A percentile compares a stretch with the other conserved stretches of the same genome.
Evolutionary conservation across 352 stramenopile genomes (phyloP).

Genomic region (Thalassiosira sp.): DNA sequence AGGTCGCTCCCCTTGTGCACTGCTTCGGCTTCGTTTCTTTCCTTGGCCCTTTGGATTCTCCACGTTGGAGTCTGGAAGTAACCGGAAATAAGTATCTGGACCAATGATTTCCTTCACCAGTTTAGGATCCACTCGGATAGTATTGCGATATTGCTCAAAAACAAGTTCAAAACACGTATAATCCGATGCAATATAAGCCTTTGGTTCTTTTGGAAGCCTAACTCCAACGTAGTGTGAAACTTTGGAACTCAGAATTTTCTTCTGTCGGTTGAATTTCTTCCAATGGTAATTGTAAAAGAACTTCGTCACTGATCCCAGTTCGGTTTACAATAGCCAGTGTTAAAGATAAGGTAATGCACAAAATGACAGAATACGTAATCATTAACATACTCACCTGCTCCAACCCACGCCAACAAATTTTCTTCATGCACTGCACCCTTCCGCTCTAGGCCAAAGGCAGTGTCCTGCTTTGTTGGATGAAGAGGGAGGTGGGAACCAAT

Average conservation of each 20-base stretch:
- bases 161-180: slow-evolving; percentile 1
- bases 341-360: not conserved
- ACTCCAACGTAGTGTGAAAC: not conserved
- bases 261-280: slow-evolving; percentile 4
- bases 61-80: not conserved
- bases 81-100: slow-evolving; percentile 6
- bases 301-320: slow-evolving; percentile 3
- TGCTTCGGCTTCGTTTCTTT: slow-evolving; percentile 7
- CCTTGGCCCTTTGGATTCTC: not conserved
- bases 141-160: slow-evolving; percentile 3
- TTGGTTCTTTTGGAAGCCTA: not conserved
- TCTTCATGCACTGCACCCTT: slow-evolving; percentile 9
- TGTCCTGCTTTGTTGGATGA: slow-evolving; percentile 41
- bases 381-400: not conserved
- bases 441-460: slow-evolving; percentile 16
- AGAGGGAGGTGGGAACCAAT: slow-evolving; percentile 32
- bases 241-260: slow-evolving; percentile 1
- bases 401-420: slow-evolving; percentile 17
- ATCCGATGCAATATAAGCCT: slow-evolving; percentile 1
- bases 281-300: slow-evolving; percentile 15
- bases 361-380: not conserved
- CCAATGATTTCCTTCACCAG: not conserved
- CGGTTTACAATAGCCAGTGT: too few species aligned
- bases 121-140: slow-evolving; percentile 9
- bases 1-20: not conserved